These are phyloP conservation scores for Ceratocystis smalleyi DNA, from an alignment of 2,329 filamentous ascomycete species.

Conservation along the genomic window DNA sequence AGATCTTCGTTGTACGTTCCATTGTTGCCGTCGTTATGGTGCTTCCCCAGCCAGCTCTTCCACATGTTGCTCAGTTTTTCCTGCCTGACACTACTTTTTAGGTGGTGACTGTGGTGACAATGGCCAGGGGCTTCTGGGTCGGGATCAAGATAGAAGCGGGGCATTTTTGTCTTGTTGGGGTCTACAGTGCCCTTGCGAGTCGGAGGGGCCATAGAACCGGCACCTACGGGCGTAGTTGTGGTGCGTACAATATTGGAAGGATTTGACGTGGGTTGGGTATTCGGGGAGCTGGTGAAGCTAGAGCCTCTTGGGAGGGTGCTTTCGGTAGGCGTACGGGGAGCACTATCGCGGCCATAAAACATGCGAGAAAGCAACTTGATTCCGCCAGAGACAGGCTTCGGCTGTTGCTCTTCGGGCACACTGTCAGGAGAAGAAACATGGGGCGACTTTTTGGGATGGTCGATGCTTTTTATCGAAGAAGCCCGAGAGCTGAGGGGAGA, in stretches of 20 bases:
- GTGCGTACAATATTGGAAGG: constrained; percentile 6
- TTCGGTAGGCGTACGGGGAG: constrained; percentile 8
- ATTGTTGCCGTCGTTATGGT: constrained; percentile 49
- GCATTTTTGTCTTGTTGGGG: constrained; percentile 10
- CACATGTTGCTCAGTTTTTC: constrained; percentile 92
- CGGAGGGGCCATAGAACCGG: not conserved
- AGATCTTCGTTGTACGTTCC: constrained; percentile 45
- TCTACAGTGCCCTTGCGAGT: constrained; percentile 12
- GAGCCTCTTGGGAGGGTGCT: constrained; percentile 16
- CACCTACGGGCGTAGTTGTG: constrained; percentile 9
- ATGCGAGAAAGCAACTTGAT: constrained; percentile 16
- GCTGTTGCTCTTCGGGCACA: constrained; percentile 6
- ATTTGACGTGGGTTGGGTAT: constrained; percentile 1
- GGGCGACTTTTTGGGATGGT: constrained; percentile 13
- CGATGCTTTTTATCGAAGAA: constrained; percentile 16
- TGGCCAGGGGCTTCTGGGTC: constrained; percentile 50
- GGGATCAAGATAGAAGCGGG: constrained; percentile 19
- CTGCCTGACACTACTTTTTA: constrained; percentile 80
- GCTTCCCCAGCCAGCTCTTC: constrained; percentile 70
- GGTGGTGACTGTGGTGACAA: constrained; percentile 77
- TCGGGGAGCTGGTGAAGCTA: constrained; percentile 15
- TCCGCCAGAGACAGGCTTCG: constrained; percentile 13
- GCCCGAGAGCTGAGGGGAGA: constrained; percentile 15
- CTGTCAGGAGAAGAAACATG: constrained; percentile 4
- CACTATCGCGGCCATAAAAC: constrained; percentile 13